Evolutionary conservation across 192 early-diverging fungal genomes (phyloP).

Genomic region (Coemansia sp.): DNA sequence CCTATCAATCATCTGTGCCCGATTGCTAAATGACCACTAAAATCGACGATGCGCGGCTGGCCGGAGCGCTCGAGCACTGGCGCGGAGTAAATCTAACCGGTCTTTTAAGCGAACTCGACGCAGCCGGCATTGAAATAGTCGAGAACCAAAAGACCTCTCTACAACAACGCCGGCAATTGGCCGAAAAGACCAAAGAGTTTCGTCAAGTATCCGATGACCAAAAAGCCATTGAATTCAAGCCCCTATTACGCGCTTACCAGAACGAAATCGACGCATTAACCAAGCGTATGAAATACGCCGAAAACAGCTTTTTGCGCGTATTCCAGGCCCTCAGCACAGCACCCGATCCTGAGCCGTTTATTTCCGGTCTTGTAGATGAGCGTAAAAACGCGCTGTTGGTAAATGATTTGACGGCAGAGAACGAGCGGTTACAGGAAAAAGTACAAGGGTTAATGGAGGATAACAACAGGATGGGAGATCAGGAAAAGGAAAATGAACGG

Average conservation of each 20-base stretch:
- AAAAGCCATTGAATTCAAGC: conserved; percentile 77
- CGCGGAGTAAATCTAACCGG: conserved; percentile 62
- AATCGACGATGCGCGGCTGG: conserved; percentile 31
- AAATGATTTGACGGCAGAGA: conserved; percentile 29
- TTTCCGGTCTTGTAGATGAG: conserved; percentile 55
- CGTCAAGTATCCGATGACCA: conserved; percentile 74
- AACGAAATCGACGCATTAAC: conserved; percentile 89
- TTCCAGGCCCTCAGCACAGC: conserved; percentile 81
- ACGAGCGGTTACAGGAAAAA: conserved; percentile 34
- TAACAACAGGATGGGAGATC: conserved; percentile 60
- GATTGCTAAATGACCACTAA: conserved; percentile 5
- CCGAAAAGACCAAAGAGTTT: conserved; percentile 90
- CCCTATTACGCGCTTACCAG: conserved; percentile 84
- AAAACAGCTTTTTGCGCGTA: conserved; percentile 77
- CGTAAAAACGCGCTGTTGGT: conserved; percentile 20
- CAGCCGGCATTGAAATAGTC: conserved; percentile 74
- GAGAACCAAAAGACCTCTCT: conserved; percentile 84
- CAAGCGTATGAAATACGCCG: conserved; percentile 79
- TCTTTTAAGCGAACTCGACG: conserved; percentile 75
- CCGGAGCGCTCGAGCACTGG: conserved; percentile 51
- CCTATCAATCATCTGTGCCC: background rate
- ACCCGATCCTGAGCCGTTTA: conserved; percentile 78
- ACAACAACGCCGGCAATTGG: conserved; percentile 75
- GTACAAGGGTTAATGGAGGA: conserved; percentile 56
- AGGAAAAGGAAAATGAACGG: conserved; percentile 35